Evolutionary conservation across 768 basidiomycete genomes (phyloP), one percentile per base, ranked within the genome.

Genomic region (Rhodosporidiobolus odoratus): DNA sequence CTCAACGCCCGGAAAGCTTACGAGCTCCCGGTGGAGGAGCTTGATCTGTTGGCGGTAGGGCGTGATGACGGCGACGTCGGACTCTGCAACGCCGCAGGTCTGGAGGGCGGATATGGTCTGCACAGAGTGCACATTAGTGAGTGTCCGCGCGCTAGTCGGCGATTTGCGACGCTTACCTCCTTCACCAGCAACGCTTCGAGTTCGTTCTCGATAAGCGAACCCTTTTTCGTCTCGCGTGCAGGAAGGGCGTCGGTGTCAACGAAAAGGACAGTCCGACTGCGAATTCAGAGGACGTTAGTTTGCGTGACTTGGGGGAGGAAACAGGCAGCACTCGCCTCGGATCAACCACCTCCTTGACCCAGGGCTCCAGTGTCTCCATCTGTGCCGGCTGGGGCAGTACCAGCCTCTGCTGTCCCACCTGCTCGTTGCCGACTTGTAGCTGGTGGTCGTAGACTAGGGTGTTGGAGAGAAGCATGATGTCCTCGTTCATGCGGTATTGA

Each of bases 31-130:
- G 0, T 86, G 84, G 37, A 99, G 80, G 2, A 94, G 83, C 81
- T 98, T 97, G 81, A 94, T 88, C 77, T 99, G 96, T 74, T 98
- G 96, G 2, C 93, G 86, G 79, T 99, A 99, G 47, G 93, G 82
- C 7, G 94, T 90, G 75, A 99, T 89, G 72, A 96, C 82, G 16
- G 90, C 95, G 65, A 98, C 86, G 73, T 94, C 87, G 2, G 84
- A 81, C 65, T 88, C 82, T 9, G 78, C 75, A 27, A 95, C 81
- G 6, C 92, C 93, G 58, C 86, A 82, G 8, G 79, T 78, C 8
- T 89, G 75, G 32, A 97, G 82, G 0, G 87, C 85, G 62, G 88
- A 84, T 8, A 86, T 83, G 47, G 92, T 80, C 81, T 96, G 87
- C 54, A 82, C 21, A 9, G 5, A 2, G 21, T 23, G 30, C 30